Evolutionary conservation across 352 stramenopile genomes (phyloP), one percentile per base, ranked within the genome.

Genomic region (Phytophthora sojae): DNA sequence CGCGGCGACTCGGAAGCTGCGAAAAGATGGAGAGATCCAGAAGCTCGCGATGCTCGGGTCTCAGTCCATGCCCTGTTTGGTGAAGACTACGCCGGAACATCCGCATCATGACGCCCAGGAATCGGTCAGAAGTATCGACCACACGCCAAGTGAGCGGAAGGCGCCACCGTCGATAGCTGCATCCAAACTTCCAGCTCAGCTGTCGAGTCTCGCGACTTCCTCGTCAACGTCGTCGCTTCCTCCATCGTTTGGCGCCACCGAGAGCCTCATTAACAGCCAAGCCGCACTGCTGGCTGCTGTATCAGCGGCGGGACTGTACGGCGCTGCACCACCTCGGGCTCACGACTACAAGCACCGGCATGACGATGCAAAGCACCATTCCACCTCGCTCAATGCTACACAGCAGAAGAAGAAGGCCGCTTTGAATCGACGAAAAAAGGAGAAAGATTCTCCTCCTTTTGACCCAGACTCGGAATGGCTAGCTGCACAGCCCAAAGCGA

Each of bases 271-370:
- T 1, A 51, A 81, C 12, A 47, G 44, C 44, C 62, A 69, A 21
- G 64, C 67, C 21, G 76, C 73, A 30, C 55, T 87, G 14, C 45
- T 79, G 15, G 71, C 77, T 6, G 71, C 67, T 1, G 77, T 75
- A 2, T 72, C 67, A 15, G 79, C 79, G 0, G 71, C 77, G 6
- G 58, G 79, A 29, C 32, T 87, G 8, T 87, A 87, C 23, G 71
- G 64, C 12, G 59, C 52, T 49, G 32, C 29, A 15, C 67, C 69
- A 55, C 47, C 51, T 56, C 67, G 61, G 42, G 6, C 9, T 7
- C 23, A 53, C 25, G 19, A 57, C 29, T 30, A 37, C 37, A 65
- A 9, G 32, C 51, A 39, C 23, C 42, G 23, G 32, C n/a, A 54
- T 44, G 58, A 69, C 17, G 61, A 70, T 52, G 15, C 61, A 12